Percentiles rank a stretch among this genome's conserved stretches.
Evolutionary conservation across 768 basidiomycete genomes (phyloP).

Genomic region (Trametes maxima): DNA sequence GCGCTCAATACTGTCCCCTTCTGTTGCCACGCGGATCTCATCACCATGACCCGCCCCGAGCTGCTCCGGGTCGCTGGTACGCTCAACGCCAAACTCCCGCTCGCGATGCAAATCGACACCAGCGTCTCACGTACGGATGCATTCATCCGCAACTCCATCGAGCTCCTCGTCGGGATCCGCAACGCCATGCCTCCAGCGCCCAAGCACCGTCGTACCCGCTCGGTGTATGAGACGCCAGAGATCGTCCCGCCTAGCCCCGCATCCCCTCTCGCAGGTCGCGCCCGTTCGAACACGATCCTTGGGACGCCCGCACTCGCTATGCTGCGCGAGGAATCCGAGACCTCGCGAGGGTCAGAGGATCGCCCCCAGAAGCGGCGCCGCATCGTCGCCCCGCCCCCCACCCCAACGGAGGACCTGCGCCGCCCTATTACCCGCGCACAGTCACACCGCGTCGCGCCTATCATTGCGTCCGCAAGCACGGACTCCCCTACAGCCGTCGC

Average conservation of each 20-base stretch:
- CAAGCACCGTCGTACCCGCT: slow-evolving; percentile 20
- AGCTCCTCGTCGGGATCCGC: slow-evolving; percentile 61
- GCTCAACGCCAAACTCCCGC: slow-evolving; percentile 62
- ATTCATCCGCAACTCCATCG: slow-evolving; percentile 57
- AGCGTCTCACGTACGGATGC: slow-evolving; percentile 40
- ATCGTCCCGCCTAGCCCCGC: slow-evolving; percentile 18
- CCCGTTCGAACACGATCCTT: slow-evolving; percentile 11
- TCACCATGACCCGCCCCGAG: slow-evolving; percentile 59
- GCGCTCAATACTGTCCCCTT: slow-evolving; percentile 61
- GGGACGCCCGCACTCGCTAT: slow-evolving; percentile 16
- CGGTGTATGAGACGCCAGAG: slow-evolving; percentile 9
- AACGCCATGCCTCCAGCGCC: slow-evolving; percentile 27
- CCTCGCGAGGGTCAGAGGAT: background rate
- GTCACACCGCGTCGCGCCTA: slow-evolving; percentile 20
- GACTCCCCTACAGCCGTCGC: background rate
- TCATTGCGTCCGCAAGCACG: background rate
- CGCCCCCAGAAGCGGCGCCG: slow-evolving; percentile 29
- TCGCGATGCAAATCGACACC: slow-evolving; percentile 50
- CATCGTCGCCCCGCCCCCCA: slow-evolving; percentile 2
- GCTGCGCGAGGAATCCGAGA: slow-evolving; percentile 28
- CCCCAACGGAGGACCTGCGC: slow-evolving; percentile 7
- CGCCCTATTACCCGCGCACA: slow-evolving; percentile 28
- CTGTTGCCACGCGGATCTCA: slow-evolving; percentile 73
- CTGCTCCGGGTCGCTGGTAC: slow-evolving; percentile 54
- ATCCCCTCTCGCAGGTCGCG: slow-evolving; percentile 25